Conservation (phyloP, 1,284 basidiomycete species). For the Thecaphora thlaspeos region DNA sequence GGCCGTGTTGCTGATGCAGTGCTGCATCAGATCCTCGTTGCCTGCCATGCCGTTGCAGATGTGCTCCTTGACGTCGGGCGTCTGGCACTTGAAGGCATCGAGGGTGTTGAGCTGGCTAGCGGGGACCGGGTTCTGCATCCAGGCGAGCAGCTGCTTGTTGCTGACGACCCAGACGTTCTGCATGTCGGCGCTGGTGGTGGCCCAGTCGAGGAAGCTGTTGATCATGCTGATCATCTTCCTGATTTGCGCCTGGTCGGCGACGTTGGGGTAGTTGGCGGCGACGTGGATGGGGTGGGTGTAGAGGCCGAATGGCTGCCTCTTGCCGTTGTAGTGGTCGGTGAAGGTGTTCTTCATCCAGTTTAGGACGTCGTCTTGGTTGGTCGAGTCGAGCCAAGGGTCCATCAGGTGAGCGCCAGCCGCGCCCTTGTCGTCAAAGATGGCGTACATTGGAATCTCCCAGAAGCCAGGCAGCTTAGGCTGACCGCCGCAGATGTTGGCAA, state of each 20-base stretch:
- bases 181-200: conserved; percentile 51
- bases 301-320: conserved; percentile 75
- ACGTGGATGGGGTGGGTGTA: conserved; percentile 81
- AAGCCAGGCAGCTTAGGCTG: conserved; percentile 71
- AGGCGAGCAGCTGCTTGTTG: conserved; percentile 71
- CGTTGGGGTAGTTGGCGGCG: conserved; percentile 61
- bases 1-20: conserved; percentile 46
- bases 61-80: conserved; percentile 31
- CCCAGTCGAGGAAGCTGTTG: conserved; percentile 78
- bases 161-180: conserved; percentile 75
- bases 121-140: conserved; percentile 70
- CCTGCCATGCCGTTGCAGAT: conserved; percentile 48
- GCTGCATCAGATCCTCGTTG: conserved; percentile 41
- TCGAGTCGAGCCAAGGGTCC: conserved; percentile 75
- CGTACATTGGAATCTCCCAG: conserved; percentile 51
- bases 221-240: conserved; percentile 61
- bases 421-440: conserved; percentile 37
- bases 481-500: conserved; percentile 67
- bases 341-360: conserved; percentile 75
- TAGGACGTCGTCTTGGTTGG: conserved; percentile 61
- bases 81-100: conserved; percentile 49
- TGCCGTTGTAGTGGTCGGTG: conserved; percentile 65
- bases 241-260: conserved; percentile 34
- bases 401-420: conserved; percentile 64
- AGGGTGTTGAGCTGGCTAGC: conserved; percentile 52